Base-by-base conservation (phyloP, 768 basidiomycete genomes). In the Trametes villosa region DNA sequence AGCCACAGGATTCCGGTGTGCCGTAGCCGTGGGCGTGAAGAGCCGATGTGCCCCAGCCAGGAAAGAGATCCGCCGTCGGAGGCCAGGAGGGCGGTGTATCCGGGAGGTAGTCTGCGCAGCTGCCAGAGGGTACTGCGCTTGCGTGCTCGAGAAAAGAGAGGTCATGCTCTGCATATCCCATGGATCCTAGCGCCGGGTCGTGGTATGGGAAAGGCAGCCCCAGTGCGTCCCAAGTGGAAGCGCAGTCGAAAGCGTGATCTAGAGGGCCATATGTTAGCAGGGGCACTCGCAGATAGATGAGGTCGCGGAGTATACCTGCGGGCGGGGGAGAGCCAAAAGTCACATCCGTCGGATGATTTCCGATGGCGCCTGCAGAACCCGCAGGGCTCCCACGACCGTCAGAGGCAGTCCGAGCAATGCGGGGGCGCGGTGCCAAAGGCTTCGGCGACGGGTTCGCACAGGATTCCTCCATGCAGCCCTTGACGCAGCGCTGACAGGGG, bases 401-500 rank as follows among this genome's bases (percentile, higher is more conserved):
- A 27, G 45, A 11, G 2, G 40, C 13, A 7, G 2, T 17, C 18
- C 9, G 12, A 13, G 26, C 26, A 6, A 30, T 4, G n/a, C 2
- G 17, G 17, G 40, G 41, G 41, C 41, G 53, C 15, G 40, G 53
- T n/a, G 44, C 36, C 4, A 27, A 30, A 4, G 53, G 53, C 29
- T 31, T 54, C 2, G 53, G 41, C 6, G 53, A 33, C 9, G 53
- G 22, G 29, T 54, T 54, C n/a, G 29, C 41, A 31, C 59, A 60
- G 27, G 46, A 41, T 30, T 41, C 40, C 3, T 3, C 47, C 46
- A 49, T 18, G 15, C 53, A 30, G 22, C 24, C 4, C 22, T 44
- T 48, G 38, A 60, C 24, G 47, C 59, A 60, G 13, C 59, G 59
- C 22, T 4, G 13, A 22, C 59, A 60, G 17, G 59, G 59, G 30